Conservation (phyloP, 176 grass and related monocot genomes). For the Cenchrus purpureus region DNA sequence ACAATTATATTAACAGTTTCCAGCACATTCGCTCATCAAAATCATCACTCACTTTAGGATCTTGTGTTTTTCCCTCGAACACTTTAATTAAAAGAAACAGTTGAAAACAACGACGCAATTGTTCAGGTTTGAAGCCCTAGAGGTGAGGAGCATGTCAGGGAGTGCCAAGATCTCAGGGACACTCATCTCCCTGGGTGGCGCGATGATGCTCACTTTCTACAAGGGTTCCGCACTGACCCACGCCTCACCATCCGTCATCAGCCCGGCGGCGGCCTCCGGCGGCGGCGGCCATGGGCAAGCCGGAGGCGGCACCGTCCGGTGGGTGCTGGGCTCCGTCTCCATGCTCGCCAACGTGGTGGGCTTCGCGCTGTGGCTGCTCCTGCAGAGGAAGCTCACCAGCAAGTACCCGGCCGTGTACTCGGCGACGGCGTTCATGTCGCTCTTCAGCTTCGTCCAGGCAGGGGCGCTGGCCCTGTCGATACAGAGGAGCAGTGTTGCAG, state of each 20-base stretch:
- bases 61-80: background rate
- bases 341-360: constrained; percentile 58
- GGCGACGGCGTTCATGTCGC: constrained; percentile 69
- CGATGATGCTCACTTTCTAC: constrained; percentile 79
- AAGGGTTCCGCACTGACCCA: constrained; percentile 57
- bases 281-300: background rate
- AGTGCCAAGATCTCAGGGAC: constrained; percentile 71
- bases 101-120: background rate
- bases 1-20: background rate
- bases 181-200: constrained; percentile 62
- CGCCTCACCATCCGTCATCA: background rate
- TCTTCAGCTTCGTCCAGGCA: constrained; percentile 76
- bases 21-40: background rate
- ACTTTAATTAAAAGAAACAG: background rate
- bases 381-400: constrained; percentile 60
- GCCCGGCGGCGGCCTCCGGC: background rate
- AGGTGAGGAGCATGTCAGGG: constrained; percentile 70
- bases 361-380: constrained; percentile 71
- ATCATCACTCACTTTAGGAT: background rate
- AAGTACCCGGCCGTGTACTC: constrained; percentile 83
- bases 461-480: constrained; percentile 52
- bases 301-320: constrained; percentile 35
- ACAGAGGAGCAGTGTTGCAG: constrained; percentile 35
- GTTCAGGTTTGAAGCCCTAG: constrained; percentile 62
- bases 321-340: constrained; percentile 66